Conservation (phyloP, 2,329 filamentous ascomycete species). For the Claviceps quebecensis region DNA sequence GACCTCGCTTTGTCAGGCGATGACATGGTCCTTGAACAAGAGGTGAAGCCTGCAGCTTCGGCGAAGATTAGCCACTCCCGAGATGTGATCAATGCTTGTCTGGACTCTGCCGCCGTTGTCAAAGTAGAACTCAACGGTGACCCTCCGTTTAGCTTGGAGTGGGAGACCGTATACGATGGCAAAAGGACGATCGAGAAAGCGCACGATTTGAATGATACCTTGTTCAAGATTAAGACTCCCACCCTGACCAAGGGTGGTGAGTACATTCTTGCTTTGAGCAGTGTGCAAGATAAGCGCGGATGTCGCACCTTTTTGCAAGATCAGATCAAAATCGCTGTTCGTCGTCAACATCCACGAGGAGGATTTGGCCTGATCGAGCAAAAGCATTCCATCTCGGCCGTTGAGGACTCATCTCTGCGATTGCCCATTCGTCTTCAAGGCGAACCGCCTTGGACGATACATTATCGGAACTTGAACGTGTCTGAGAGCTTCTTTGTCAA, state of each 20-base stretch:
- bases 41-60: conserved; percentile 83
- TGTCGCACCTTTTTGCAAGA: conserved; percentile 81
- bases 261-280: conserved; percentile 74
- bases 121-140: conserved; percentile 68
- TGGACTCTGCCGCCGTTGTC: conserved; percentile 66
- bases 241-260: conserved; percentile 70
- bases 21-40: conserved; percentile 60
- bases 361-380: conserved; percentile 78
- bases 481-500: conserved; percentile 30
- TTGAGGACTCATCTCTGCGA: conserved; percentile 60
- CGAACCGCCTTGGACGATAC: conserved; percentile 69
- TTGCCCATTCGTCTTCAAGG: conserved; percentile 78
- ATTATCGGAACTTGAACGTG: conserved; percentile 55
- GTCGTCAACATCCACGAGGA: conserved; percentile 75
- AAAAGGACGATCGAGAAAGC: conserved; percentile 60
- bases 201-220: conserved; percentile 45
- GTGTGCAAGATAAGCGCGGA: conserved; percentile 70
- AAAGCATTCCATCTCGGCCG: conserved; percentile 56
- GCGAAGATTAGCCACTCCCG: conserved; percentile 51
- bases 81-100: conserved; percentile 53
- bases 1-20: conserved; percentile 46
- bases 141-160: conserved; percentile 77
- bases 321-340: conserved; percentile 71
- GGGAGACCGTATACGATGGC: conserved; percentile 82
- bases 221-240: conserved; percentile 62